Conservation (phyloP, 768 basidiomycete genomes). For the Tricholoma matsutake region DNA sequence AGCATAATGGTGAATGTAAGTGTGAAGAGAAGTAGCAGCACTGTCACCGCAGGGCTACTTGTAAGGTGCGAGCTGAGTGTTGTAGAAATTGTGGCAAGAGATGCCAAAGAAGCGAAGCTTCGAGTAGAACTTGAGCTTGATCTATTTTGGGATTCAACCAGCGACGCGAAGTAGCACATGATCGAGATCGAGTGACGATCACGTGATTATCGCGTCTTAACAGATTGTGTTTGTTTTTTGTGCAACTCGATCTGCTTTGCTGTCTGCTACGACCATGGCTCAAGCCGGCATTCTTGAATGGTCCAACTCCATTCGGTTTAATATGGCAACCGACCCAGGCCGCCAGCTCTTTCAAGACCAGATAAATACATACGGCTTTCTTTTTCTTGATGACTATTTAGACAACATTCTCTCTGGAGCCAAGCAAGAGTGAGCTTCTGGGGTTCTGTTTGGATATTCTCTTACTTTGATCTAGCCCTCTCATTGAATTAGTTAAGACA, state of each 20-base stretch:
- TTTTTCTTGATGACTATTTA: conserved; percentile 77
- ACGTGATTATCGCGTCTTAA: neutral
- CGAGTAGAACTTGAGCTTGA: neutral
- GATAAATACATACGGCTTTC: conserved; percentile 71
- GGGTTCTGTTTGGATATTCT: neutral
- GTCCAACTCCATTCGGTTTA: conserved; percentile 62
- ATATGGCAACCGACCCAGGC: conserved; percentile 72
- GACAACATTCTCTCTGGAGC: conserved; percentile 67
- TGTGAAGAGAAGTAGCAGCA: conserved; percentile 17
- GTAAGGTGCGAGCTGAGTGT: neutral
- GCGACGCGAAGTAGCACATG: conserved; percentile 29
- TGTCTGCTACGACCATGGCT: conserved; percentile 8
- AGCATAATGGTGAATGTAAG: conserved; percentile 41
- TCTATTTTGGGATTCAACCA: conserved; percentile 21
- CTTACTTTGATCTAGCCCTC: conserved; percentile 41
- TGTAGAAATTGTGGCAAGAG: neutral
- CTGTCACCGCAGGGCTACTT: conserved; percentile 6
- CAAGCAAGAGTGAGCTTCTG: conserved; percentile 55
- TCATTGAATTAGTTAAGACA: conserved; percentile 82
- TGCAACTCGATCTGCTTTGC: neutral
- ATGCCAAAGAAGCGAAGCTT: neutral
- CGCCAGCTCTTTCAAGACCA: conserved; percentile 70
- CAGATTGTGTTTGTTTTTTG: neutral
- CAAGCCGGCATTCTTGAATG: conserved; percentile 61
- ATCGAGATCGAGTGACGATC: conserved; percentile 4